Base-by-base conservation (phyloP, 352 stramenopile genomes). In the Phytopythium mirpurense region DNA sequence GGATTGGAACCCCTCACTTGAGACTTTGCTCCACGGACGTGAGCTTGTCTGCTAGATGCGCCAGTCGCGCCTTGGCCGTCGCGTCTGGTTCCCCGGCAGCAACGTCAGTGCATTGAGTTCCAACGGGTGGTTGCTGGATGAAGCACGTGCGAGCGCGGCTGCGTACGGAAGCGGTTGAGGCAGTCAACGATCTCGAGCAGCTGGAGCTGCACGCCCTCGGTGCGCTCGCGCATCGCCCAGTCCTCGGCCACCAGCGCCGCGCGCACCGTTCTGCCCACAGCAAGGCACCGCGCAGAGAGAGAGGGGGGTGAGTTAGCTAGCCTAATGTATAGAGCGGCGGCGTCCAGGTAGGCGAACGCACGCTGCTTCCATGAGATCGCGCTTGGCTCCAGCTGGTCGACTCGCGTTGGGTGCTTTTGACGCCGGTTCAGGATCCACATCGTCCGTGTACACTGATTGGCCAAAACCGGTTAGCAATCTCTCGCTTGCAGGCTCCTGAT, bases 111-210 rank as follows among this genome's bases (percentile, higher is more conserved):
- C n/a, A n/a, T n/a, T n/a, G n/a, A n/a, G n/a, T n/a, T n/a, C n/a
- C n/a, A n/a, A n/a, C n/a, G n/a, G n/a, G n/a, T n/a, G n/a, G n/a
- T n/a, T n/a, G n/a, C n/a, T n/a, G n/a, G n/a, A n/a, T n/a, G n/a
- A n/a, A n/a, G n/a, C n/a, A n/a, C n/a, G n/a, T n/a, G n/a, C n/a
- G n/a, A n/a, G n/a, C n/a, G 1, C 14, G 9, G 1, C 2, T 31
- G 8, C 70, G 57, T 66, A 86, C 74, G 68, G 57, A 88, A 86
- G 44, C 60, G 64, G 53, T 86, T 86, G 56, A 88, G 66, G 53
- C 75, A 79, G 43, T 85, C 72, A 35, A 85, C 70, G 21, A 88
- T 56, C 37, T 84, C 64, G 18, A 83, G 56, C 43, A 88, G 60
- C 48, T 82, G 67, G 5, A 83, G 52, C 26, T 85, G 72, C 43